A percentile compares a stretch with the other conserved stretches of the same genome.
Evolutionary conservation across 1,284 basidiomycete genomes (phyloP).

Genomic region (Microbotryomycetes sp.): DNA sequence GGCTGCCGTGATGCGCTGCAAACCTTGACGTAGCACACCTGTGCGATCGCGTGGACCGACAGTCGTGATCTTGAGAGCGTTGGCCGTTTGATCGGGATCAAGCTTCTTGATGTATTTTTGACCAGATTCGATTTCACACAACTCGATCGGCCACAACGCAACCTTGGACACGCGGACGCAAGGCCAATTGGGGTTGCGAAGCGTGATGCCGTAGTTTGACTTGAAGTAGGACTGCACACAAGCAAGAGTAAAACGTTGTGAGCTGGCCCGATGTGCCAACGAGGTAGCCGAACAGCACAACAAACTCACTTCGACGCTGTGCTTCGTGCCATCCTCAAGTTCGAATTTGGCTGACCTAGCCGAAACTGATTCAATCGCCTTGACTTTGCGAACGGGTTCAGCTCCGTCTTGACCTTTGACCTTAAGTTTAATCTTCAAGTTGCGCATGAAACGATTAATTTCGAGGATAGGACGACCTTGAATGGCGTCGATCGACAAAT

Average conservation of each 20-base stretch:
- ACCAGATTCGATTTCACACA: constrained; percentile 8
- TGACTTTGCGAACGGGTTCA: constrained; percentile 14
- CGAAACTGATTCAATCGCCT: not conserved
- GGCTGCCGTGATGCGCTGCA: constrained; percentile 2
- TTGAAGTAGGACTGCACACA: constrained; percentile 14
- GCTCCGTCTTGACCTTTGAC: not conserved
- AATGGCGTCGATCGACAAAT: not conserved
- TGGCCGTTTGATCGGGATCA: constrained; percentile 14
- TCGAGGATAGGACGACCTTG: constrained; percentile 9
- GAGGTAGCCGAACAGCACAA: not conserved
- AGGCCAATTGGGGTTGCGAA: constrained; percentile 15
- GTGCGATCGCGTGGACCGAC: constrained; percentile 14
- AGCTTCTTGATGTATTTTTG: constrained; percentile 15
- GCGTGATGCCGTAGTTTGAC: not conserved
- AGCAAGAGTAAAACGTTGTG: not conserved
- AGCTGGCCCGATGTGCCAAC: not conserved
- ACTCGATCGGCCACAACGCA: constrained; percentile 18
- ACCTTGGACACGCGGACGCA: constrained; percentile 12
- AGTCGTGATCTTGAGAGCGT: constrained; percentile 19
- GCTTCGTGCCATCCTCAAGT: constrained; percentile 1
- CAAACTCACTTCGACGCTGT: constrained; percentile 5
- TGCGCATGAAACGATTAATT: constrained; percentile 3
- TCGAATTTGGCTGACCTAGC: constrained; percentile 1
- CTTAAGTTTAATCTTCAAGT: constrained; percentile 4
- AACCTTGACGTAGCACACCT: not conserved